These are phyloP conservation scores for Tricholoma bakamatsutake DNA, from an alignment of 768 basidiomycete genomes.

Conservation along the genomic window DNA sequence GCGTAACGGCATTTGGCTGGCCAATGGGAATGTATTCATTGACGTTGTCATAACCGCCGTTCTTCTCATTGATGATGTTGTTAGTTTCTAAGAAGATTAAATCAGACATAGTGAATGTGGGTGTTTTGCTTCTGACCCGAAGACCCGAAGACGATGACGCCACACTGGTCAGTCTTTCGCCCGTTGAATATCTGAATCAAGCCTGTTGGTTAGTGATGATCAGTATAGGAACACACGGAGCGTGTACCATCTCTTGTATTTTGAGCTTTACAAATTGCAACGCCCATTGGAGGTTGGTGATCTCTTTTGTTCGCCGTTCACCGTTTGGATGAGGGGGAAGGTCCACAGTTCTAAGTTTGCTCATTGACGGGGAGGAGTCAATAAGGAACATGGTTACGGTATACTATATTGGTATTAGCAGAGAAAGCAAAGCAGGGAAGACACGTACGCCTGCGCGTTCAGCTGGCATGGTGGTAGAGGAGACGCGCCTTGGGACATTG, in stretches of 20 bases:
- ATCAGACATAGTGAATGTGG: constrained; percentile 2
- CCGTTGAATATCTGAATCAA: constrained; percentile 74
- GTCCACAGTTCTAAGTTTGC: constrained; percentile 49
- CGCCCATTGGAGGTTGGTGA: constrained; percentile 75
- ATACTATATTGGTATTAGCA: constrained; percentile 41
- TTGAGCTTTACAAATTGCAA: constrained; percentile 87
- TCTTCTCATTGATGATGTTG: constrained; percentile 54
- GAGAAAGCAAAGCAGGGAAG: neutral
- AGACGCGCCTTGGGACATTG: constrained; percentile 29
- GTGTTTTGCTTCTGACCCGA: constrained; percentile 41
- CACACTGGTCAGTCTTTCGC: constrained; percentile 91
- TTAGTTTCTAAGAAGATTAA: constrained; percentile 62
- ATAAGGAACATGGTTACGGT: constrained; percentile 87
- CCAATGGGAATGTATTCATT: constrained; percentile 63
- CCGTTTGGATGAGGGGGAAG: constrained; percentile 47
- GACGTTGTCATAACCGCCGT: constrained; percentile 72
- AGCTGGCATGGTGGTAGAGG: constrained; percentile 52
- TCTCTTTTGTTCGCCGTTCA: constrained; percentile 45
- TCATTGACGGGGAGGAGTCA: constrained; percentile 88
- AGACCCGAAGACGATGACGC: constrained; percentile 84
- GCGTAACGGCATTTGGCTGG: constrained; percentile 58
- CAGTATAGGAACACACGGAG: neutral
- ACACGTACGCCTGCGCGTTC: constrained; percentile 72
- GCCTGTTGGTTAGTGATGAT: constrained; percentile 1
- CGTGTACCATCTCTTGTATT: constrained; percentile 80